A percentile compares a stretch with the other conserved stretches of the same genome.
phyloP scores from a whole-genome alignment of 2,329 filamentous ascomycete genomes.

The Phoma herbarum region DNA sequence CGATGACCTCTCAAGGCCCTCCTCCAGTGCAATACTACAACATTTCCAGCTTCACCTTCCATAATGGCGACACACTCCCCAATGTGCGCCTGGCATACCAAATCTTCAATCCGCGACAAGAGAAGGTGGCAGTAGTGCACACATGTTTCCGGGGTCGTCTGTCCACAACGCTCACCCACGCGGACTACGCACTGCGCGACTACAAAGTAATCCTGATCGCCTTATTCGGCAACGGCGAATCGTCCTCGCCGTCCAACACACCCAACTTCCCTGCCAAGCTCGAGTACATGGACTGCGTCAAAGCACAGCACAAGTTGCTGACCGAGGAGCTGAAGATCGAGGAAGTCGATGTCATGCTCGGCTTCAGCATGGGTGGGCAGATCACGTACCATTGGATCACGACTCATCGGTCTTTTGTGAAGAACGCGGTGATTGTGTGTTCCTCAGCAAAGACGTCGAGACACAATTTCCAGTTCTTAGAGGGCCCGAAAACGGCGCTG shows the following conservation, averaged over 20 bases:
- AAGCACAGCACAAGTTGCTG: constrained; percentile 58
- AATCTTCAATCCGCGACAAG: constrained; percentile 35
- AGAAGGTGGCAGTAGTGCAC: constrained; percentile 54
- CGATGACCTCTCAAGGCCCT: constrained; percentile 25
- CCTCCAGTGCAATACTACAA: constrained; percentile 26
- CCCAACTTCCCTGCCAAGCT: constrained; percentile 57
- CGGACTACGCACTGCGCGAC: constrained; percentile 52
- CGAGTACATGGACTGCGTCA: constrained; percentile 61
- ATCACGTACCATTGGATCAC: constrained; percentile 63
- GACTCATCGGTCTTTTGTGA: constrained; percentile 59
- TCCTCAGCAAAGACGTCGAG: constrained; percentile 60
- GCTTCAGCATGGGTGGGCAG: constrained; percentile 67
- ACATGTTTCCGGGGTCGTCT: constrained; percentile 66
- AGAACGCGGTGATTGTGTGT: constrained; percentile 58
- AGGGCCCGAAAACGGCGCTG: constrained; percentile 62
- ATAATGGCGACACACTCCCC: constrained; percentile 28
- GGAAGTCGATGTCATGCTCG: constrained; percentile 59
- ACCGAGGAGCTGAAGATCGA: constrained; percentile 53
- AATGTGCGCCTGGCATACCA: constrained; percentile 33
- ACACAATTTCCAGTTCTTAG: constrained; percentile 65
- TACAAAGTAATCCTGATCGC: constrained; percentile 63
- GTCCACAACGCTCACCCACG: constrained; percentile 59
- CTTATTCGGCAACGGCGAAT: constrained; percentile 64
- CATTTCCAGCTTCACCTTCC: constrained; percentile 32
- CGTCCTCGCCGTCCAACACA: constrained; percentile 62